These are phyloP conservation scores for Globisporangium nodosum DNA, from an alignment of 352 stramenopile species.

Conservation along the genomic window DNA sequence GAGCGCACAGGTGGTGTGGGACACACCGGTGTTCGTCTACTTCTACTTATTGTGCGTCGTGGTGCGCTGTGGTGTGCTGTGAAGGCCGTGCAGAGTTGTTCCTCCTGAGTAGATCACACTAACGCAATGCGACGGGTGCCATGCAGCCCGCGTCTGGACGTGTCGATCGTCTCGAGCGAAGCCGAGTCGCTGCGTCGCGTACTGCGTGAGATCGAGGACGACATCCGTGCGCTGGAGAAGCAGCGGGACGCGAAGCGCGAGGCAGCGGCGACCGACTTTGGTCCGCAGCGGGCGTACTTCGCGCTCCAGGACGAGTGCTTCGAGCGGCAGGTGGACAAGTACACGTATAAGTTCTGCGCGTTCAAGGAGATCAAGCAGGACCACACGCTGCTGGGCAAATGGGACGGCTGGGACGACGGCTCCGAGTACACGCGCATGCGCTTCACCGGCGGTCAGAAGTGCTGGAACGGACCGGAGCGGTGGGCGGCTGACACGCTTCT, in stretches of 20 bases:
- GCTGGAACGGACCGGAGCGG: slow-evolving; percentile 89
- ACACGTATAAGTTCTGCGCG: slow-evolving; percentile 85
- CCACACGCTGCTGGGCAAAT: slow-evolving; percentile 68
- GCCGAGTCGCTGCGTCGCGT: slow-evolving; percentile 66
- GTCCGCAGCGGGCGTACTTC: slow-evolving; percentile 66
- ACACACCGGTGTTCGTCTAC: slow-evolving; percentile 60
- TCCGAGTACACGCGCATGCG: slow-evolving; percentile 51
- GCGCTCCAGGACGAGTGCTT: slow-evolving; percentile 73
- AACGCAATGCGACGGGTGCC: background rate
- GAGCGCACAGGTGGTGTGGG: slow-evolving; percentile 54
- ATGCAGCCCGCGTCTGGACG: slow-evolving; percentile 52
- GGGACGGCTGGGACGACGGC: slow-evolving; percentile 40
- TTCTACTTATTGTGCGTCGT: slow-evolving; percentile 68
- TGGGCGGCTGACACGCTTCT: slow-evolving; percentile 7
- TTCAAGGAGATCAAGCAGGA: slow-evolving; percentile 84
- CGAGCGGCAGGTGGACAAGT: slow-evolving; percentile 79
- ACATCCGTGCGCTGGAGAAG: slow-evolving; percentile 51
- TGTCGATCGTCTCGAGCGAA: slow-evolving; percentile 41
- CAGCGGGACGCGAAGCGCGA: slow-evolving; percentile 36
- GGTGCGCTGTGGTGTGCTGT: too few relatives aligned
- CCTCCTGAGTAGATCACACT: too few relatives aligned
- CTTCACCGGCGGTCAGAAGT: slow-evolving; percentile 81
- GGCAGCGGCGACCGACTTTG: slow-evolving; percentile 51
- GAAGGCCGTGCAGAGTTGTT: too few relatives aligned
- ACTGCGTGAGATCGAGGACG: slow-evolving; percentile 55